phyloP scores from a whole-genome alignment of 2,329 filamentous ascomycete species.

The Fusarium sp. region DNA sequence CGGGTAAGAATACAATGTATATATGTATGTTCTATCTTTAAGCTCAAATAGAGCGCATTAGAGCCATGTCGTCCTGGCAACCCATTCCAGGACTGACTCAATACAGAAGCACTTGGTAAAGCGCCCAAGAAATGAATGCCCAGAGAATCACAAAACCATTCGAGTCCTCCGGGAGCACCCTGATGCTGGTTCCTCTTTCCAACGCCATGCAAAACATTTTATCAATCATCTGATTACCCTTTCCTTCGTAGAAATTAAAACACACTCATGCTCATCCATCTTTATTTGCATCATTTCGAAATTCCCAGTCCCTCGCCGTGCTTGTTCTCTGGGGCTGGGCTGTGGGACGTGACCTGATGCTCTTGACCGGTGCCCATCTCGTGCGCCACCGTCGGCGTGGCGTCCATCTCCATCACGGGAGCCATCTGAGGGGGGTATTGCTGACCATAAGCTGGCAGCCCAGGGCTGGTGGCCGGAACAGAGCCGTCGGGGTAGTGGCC shows the following conservation, averaged over 20 bases:
- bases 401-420: conserved; percentile 40
- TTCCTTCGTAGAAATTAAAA: neutral
- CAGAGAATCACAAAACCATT: neutral
- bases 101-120: neutral
- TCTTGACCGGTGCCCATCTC: conserved; percentile 38
- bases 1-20: neutral
- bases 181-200: neutral
- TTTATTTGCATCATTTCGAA: conserved; percentile 1
- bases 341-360: conserved; percentile 5
- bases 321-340: conserved; percentile 10
- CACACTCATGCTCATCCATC: neutral
- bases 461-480: conserved; percentile 6
- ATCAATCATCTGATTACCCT: neutral
- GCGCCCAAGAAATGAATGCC: conserved; percentile 4
- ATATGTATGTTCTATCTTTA: neutral
- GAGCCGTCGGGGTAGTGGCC: conserved; percentile 29
- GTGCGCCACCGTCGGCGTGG: conserved; percentile 19
- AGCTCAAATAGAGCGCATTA: neutral
- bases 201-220: conserved; percentile 5
- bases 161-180: neutral
- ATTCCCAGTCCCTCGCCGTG: conserved; percentile 8
- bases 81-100: neutral
- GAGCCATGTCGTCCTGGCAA: neutral
- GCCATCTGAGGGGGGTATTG: conserved; percentile 24
- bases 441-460: conserved; percentile 27